These are phyloP conservation scores for Pichia cabralensis DNA, from an alignment of 805 yeast species.

Conservation along the genomic window DNA sequence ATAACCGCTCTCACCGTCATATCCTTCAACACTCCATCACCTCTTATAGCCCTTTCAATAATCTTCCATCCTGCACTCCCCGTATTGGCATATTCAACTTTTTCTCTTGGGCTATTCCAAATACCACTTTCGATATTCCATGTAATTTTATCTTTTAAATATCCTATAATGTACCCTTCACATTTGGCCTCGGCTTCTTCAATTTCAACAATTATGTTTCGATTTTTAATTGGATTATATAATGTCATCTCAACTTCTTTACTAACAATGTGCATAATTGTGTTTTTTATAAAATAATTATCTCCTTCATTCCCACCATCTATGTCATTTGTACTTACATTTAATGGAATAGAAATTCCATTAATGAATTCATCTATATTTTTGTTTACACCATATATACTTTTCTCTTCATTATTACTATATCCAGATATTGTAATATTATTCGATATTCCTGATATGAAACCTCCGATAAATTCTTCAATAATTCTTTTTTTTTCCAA, in stretches of 20 bases:
- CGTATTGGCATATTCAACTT: constrained; percentile 32
- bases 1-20: constrained; percentile 32
- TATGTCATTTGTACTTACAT: constrained; percentile 1
- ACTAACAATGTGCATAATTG: constrained; percentile 44
- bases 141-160: constrained; percentile 30
- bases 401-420: constrained; percentile 11
- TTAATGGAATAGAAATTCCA: constrained; percentile 2
- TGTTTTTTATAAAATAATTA: constrained; percentile 32
- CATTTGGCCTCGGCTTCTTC: constrained; percentile 38
- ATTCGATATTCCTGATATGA: constrained; percentile 16
- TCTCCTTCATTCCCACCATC: background rate
- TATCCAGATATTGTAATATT: constrained; percentile 20
- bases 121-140: constrained; percentile 43
- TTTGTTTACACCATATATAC: background rate
- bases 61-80: constrained; percentile 39
- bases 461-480: constrained; percentile 1
- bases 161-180: constrained; percentile 38
- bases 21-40: constrained; percentile 34
- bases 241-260: constrained; percentile 46
- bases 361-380: constrained; percentile 1
- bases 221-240: constrained; percentile 43
- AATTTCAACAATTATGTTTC: constrained; percentile 33
- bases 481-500: background rate
- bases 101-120: constrained; percentile 38
- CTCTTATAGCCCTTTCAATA: constrained; percentile 39